Percentiles rank a stretch among this genome's conserved stretches.
phyloP scores from a whole-genome alignment of 305 asterid genomes.

The Nicotiana rustica region DNA sequence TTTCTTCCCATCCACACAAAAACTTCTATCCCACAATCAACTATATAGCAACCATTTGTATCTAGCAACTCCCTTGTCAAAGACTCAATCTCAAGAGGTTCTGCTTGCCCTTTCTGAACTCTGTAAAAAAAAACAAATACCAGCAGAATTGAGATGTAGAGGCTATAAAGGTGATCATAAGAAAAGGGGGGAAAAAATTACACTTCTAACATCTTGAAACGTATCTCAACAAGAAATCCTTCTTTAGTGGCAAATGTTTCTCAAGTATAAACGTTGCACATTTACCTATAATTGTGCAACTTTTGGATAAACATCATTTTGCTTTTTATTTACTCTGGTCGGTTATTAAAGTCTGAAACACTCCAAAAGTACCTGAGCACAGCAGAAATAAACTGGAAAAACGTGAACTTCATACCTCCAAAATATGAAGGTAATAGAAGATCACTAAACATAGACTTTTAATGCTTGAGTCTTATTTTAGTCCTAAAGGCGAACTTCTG shows the following conservation, averaged over 20 bases:
- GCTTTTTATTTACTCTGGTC: slow-evolving; percentile 26
- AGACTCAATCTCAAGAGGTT: slow-evolving; percentile 71
- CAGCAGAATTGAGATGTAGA: slow-evolving; percentile 39
- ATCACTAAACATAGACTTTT: slow-evolving; percentile 5
- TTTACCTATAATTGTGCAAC: slow-evolving; percentile 19
- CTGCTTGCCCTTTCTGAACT: slow-evolving; percentile 81
- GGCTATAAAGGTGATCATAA: slow-evolving; percentile 28
- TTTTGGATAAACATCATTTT: slow-evolving; percentile 22
- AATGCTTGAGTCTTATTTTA: background rate
- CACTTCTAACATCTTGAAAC: background rate
- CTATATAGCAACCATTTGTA: slow-evolving; percentile 77
- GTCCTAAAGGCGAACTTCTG: background rate
- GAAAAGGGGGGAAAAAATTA: background rate
- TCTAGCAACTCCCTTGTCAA: slow-evolving; percentile 79
- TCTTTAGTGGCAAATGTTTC: slow-evolving; percentile 2
- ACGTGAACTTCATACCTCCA: background rate
- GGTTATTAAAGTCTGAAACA: slow-evolving; percentile 13
- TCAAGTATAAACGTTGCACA: slow-evolving; percentile 27
- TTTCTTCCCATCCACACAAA: slow-evolving; percentile 93
- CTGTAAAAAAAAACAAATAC: slow-evolving; percentile 53
- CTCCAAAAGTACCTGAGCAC: background rate
- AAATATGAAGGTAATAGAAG: slow-evolving; percentile 33
- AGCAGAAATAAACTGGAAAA: background rate
- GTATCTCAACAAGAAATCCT: slow-evolving; percentile 16
- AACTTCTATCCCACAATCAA: slow-evolving; percentile 86